A percentile compares a stretch with the other conserved stretches of the same genome.
These are phyloP conservation scores for Suillus subalutaceus DNA, from an alignment of 768 basidiomycete species.

Conservation along the genomic window DNA sequence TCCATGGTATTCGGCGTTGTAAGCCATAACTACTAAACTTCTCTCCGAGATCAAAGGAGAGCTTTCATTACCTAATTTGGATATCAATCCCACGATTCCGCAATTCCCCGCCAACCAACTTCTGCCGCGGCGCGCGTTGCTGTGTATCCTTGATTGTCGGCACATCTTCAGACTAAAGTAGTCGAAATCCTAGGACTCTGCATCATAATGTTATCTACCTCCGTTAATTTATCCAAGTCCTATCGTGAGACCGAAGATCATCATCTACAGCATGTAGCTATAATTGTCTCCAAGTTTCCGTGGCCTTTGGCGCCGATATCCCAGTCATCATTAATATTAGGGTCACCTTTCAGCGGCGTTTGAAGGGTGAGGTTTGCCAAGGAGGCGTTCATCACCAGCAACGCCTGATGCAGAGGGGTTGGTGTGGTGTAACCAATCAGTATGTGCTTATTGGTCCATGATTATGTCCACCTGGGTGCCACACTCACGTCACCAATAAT, in stretches of 20 bases:
- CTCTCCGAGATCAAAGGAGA: slow-evolving; percentile 28
- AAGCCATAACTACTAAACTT: slow-evolving; percentile 8
- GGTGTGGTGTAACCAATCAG: too few relatives aligned
- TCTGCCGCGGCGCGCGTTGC: slow-evolving; percentile 4
- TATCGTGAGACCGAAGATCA: slow-evolving; percentile 3
- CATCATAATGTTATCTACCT: background rate
- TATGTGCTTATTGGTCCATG: too few relatives aligned
- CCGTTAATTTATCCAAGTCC: background rate
- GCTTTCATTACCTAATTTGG: background rate
- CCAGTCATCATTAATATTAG: too few relatives aligned
- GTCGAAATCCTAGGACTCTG: background rate
- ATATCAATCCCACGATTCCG: slow-evolving; percentile 9
- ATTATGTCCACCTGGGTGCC: background rate
- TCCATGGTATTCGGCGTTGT: slow-evolving; percentile 20
- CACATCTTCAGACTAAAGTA: background rate
- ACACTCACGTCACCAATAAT: background rate
- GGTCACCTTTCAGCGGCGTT: background rate
- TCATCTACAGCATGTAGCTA: slow-evolving; percentile 1
- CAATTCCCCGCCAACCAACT: background rate
- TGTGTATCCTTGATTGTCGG: slow-evolving; percentile 5
- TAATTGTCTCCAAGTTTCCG: background rate
- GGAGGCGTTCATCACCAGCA: too few relatives aligned
- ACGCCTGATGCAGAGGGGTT: too few relatives aligned
- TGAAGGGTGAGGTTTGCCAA: too few relatives aligned
- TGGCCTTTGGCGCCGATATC: too few relatives aligned